Conservation (phyloP, 2,329 filamentous ascomycete species). For the Penicillium thymicola region DNA sequence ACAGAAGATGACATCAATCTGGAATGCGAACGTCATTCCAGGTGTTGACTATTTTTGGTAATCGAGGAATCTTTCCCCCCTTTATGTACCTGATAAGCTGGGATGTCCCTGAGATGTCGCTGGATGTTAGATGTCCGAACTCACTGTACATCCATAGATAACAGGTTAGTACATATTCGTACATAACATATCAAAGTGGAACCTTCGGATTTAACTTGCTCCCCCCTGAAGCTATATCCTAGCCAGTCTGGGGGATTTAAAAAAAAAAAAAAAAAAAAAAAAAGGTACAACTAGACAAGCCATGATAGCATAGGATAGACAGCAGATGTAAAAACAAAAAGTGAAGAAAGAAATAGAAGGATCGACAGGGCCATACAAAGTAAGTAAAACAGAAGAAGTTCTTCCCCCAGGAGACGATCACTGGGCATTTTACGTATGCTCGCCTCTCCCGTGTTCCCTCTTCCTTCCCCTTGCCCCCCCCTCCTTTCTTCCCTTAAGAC, state of each 20-base stretch:
- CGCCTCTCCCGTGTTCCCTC: constrained; percentile 14
- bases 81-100: not conserved
- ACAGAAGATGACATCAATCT: constrained; percentile 1
- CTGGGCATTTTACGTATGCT: constrained; percentile 6
- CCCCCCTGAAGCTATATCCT: not conserved
- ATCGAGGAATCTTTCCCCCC: not conserved
- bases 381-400: not conserved
- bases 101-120: not conserved
- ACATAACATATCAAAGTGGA: constrained; percentile 4
- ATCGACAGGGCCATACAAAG: not conserved
- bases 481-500: constrained; percentile 3
- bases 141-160: not conserved
- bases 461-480: constrained; percentile 13
- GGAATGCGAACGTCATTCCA: constrained; percentile 10
- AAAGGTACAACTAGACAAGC: too few relatives aligned
- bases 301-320: not conserved
- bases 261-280: not conserved
- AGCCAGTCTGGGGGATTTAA: not conserved
- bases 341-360: not conserved
- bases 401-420: constrained; percentile 3
- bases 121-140: too few relatives aligned
- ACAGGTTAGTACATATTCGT: not conserved
- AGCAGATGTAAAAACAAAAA: not conserved
- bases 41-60: not conserved
- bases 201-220: not conserved